Evolutionary conservation across 768 basidiomycete genomes (phyloP).

Genomic region (Lactarius hengduanensis): DNA sequence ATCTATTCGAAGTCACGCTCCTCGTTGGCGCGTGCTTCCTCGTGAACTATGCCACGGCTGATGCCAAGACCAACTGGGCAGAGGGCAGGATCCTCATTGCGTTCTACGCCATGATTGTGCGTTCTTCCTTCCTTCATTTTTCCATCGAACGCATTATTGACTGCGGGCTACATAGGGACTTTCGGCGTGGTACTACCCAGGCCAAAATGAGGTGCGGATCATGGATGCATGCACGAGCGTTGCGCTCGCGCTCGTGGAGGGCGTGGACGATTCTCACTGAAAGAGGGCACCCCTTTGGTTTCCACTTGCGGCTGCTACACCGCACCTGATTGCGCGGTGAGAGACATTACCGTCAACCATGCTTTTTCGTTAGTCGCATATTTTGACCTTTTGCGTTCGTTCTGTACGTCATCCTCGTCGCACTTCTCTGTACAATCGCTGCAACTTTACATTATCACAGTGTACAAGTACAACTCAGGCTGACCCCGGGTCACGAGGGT

Average conservation of each 20-base stretch:
- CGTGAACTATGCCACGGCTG: slow-evolving; percentile 78
- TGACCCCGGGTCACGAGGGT: no score
- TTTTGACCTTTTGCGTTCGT: not conserved
- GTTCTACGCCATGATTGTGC: slow-evolving; percentile 67
- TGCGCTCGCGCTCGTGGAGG: slow-evolving; percentile 35
- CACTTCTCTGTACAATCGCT: not conserved
- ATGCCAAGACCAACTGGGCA: slow-evolving; percentile 77
- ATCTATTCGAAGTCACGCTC: slow-evolving; percentile 65
- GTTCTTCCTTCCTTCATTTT: slow-evolving; percentile 26
- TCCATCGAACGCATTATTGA: not conserved
- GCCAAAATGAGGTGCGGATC: slow-evolving; percentile 48
- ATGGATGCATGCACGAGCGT: slow-evolving; percentile 47
- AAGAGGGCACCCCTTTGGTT: no score
- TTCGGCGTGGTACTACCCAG: slow-evolving; percentile 65
- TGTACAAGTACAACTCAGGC: no score
- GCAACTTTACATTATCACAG: not conserved
- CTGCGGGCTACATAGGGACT: slow-evolving; percentile 43
- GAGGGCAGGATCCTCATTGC: slow-evolving; percentile 68
- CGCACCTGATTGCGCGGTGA: not conserved
- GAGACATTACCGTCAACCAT: not conserved
- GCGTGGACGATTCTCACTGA: not conserved
- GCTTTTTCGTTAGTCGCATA: not conserved
- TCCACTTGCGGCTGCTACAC: not conserved
- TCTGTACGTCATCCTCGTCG: not conserved
- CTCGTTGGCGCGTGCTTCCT: slow-evolving; percentile 68